A percentile compares a stretch with the other conserved stretches of the same genome.
These are phyloP conservation scores for Alnus rubra DNA, from an alignment of 306 rosid species.

Conservation along the genomic window DNA sequence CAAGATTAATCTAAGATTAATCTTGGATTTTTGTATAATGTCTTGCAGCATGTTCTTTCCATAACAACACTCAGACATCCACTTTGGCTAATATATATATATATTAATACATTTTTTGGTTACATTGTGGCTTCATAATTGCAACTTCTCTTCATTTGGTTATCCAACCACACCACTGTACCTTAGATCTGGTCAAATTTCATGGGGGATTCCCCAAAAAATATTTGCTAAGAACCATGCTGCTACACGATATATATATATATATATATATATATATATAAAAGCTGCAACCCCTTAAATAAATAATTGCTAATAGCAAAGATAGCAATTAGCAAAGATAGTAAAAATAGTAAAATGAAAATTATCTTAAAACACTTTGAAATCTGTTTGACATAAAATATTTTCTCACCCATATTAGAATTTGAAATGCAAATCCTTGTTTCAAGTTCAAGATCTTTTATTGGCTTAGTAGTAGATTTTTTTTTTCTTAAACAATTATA, in stretches of 20 bases:
- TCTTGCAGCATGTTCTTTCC: conserved; percentile 20
- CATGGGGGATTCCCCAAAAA: conserved; percentile 42
- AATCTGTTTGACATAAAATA: no score
- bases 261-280: no score
- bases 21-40: neutral
- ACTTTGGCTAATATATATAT: neutral
- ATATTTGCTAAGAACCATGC: conserved; percentile 31
- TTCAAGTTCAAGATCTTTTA: no score
- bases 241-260: neutral
- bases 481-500: no score
- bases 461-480: no score
- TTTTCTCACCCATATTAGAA: no score
- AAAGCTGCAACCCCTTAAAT: neutral
- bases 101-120: neutral
- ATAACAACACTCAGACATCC: conserved; percentile 12
- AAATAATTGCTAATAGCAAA: neutral
- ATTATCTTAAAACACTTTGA: no score
- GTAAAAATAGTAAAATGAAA: neutral
- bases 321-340: neutral
- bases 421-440: no score
- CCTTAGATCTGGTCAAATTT: conserved; percentile 42
- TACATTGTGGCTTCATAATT: conserved; percentile 13
- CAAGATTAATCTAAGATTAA: neutral
- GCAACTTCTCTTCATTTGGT: conserved; percentile 24
- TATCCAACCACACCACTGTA: conserved; percentile 25